Evolutionary conservation across 345 rosid genomes (phyloP).

Genomic region (Pelargonium nanum): DNA sequence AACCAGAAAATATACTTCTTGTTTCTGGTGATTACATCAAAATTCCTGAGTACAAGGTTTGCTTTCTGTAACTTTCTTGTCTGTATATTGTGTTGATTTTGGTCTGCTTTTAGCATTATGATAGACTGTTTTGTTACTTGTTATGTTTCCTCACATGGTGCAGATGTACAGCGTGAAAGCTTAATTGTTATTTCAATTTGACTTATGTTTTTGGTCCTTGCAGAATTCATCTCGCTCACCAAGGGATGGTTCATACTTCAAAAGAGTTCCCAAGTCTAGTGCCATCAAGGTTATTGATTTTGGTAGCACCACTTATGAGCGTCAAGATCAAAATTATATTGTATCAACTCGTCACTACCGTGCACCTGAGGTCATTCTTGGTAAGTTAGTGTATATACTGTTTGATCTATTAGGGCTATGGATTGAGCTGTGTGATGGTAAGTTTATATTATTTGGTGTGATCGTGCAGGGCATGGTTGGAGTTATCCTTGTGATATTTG

Average conservation of each 20-base stretch:
- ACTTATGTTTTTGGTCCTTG: neutral
- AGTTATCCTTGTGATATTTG: constrained; percentile 86
- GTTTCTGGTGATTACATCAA: constrained; percentile 68
- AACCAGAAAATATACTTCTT: constrained; percentile 77
- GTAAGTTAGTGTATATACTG: constrained; percentile 15
- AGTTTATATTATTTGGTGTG: neutral
- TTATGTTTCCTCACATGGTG: neutral
- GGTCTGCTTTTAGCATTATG: neutral
- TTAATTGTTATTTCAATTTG: neutral
- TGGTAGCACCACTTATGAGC: constrained; percentile 81
- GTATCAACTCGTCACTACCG: constrained; percentile 85
- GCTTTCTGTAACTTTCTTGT: neutral
- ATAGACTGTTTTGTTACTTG: neutral
- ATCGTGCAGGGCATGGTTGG: constrained; percentile 67
- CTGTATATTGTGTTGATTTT: neutral
- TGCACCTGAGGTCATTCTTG: constrained; percentile 85
- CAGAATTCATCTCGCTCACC: constrained; percentile 46
- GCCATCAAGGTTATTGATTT: constrained; percentile 84
- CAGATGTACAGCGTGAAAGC: neutral
- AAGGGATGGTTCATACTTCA: constrained; percentile 41
- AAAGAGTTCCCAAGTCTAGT: constrained; percentile 77
- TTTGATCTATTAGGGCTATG: too few relatives aligned
- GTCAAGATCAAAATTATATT: constrained; percentile 67
- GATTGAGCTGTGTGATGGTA: neutral
- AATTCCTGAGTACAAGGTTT: constrained; percentile 73